Conservation (phyloP, 2,329 filamentous ascomycete species). For the Claviceps pazoutovae region DNA sequence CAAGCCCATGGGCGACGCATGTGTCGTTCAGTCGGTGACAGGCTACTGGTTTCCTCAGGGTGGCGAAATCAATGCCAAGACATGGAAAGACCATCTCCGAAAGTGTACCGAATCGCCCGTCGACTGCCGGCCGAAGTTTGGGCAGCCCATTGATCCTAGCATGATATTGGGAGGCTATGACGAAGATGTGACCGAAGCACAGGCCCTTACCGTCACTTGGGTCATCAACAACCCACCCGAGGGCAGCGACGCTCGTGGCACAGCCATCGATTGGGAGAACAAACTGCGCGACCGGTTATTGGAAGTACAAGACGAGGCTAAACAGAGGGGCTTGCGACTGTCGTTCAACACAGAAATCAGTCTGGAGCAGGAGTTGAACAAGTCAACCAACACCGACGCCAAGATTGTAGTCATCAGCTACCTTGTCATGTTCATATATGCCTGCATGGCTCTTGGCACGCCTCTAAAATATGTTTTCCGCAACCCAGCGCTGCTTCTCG, state of each 20-base stretch:
- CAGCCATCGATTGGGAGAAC: constrained; percentile 81
- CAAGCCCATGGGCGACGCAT: constrained; percentile 79
- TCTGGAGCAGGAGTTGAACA: constrained; percentile 89
- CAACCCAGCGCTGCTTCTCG: constrained; percentile 72
- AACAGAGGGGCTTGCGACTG: constrained; percentile 62
- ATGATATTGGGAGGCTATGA: constrained; percentile 76
- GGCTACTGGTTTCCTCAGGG: constrained; percentile 65
- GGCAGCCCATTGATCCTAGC: constrained; percentile 73
- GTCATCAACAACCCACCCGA: constrained; percentile 79
- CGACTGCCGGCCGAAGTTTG: constrained; percentile 73
- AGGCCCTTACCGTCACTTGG: constrained; percentile 83
- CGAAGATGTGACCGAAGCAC: constrained; percentile 54
- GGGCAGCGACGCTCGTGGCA: constrained; percentile 52
- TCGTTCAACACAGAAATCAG: constrained; percentile 95
- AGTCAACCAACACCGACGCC: constrained; percentile 94
- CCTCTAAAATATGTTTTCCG: constrained; percentile 64
- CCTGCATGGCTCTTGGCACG: constrained; percentile 81
- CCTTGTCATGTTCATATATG: constrained; percentile 97
- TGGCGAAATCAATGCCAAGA: constrained; percentile 20
- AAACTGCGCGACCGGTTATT: constrained; percentile 61
- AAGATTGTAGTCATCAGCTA: constrained; percentile 96
- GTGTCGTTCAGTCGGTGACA: constrained; percentile 84
- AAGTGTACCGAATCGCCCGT: constrained; percentile 70
- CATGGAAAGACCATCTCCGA: constrained; percentile 60
- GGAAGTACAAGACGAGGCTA: constrained; percentile 68